phyloP scores from a whole-genome alignment of 169 alveolate genomes.

The Hepatocystis sp. region DNA sequence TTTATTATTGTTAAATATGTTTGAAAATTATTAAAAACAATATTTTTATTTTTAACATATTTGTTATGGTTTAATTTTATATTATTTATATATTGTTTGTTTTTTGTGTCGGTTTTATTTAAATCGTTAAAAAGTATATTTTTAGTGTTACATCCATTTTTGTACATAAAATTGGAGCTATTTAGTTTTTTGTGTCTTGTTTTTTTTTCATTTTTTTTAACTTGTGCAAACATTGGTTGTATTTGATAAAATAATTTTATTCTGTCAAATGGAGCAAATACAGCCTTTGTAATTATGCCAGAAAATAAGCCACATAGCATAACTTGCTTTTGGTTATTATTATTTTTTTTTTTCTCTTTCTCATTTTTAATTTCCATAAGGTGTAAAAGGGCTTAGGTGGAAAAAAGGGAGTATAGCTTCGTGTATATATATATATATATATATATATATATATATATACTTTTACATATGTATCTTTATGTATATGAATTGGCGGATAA shows the following conservation, averaged over 20 bases:
- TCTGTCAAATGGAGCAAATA: constrained; percentile 92
- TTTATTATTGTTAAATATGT: constrained; percentile 34
- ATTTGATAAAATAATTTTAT: constrained; percentile 88
- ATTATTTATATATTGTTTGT: background rate
- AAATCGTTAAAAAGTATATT: constrained; percentile 9
- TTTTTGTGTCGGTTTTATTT: constrained; percentile 8
- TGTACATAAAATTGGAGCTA: constrained; percentile 4
- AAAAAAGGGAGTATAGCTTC: background rate
- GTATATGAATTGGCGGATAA: too few species aligned
- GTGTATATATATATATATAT: background rate
- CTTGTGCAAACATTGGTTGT: constrained; percentile 89
- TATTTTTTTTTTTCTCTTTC: constrained; percentile 41
- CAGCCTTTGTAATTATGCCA: constrained; percentile 88
- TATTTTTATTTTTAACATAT: constrained; percentile 12
- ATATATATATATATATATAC: too few species aligned
- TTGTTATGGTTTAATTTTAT: background rate
- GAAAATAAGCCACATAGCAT: constrained; percentile 84
- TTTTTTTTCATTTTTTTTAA: constrained; percentile 13
- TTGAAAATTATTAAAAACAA: constrained; percentile 38
- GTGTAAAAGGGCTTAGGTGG: background rate
- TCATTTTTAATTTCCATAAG: constrained; percentile 37
- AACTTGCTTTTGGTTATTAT: constrained; percentile 74
- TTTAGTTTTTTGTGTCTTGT: background rate
- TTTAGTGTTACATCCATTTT: background rate
- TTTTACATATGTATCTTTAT: too few species aligned